Base-by-base conservation (phyloP, 257 asterid genomes). In the Solanum virginianum region DNA sequence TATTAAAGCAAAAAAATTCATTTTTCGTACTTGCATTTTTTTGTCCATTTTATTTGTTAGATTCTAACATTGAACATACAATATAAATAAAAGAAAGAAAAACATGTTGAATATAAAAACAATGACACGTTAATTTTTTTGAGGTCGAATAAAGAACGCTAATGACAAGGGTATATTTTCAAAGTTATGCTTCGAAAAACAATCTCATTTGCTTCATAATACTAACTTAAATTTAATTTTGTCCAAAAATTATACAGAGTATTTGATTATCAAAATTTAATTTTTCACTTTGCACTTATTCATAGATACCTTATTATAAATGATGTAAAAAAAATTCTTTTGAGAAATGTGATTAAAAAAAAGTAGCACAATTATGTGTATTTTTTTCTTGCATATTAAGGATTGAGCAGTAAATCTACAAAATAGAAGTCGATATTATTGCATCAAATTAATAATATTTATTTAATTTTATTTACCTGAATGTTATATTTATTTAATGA, bases 151-250 rank as follows among this genome's bases (percentile, higher is more conserved):
- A 4, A 32, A 32, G 36, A 32, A 32, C 36, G 36, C 2, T 32
- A 32, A 32, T 2, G 36, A 32, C 36, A 32, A 32, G 36, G 36
- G 36, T 32, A 32, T 32, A 32, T n/a, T n/a, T 32, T 32, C 36
- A 32, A 32, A 3, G 36, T 32, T 32, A 32, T 69, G 86, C 87
- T 63, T 88, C 88, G 86, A 90, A 88, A 85, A 85, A 87, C 66
- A 91, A 54, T 82, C 97, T 92, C 97, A 92, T 95, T 63, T 84
- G 80, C 83, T 80, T 83, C 86, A 86, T 85, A 90, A 85, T 85
- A 81, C 2, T 13, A 20, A 59, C 4, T 59, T 59, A 59, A 91
- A 88, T 85, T 80, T 84, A 81, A 85, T 26, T 53, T 32, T 60
- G 82, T 6, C 29, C 3, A 41, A 29, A 83, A 82, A 74, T 71